Base-by-base conservation (phyloP, 352 stramenopile species). In the Pseudoperonospora humuli region DNA sequence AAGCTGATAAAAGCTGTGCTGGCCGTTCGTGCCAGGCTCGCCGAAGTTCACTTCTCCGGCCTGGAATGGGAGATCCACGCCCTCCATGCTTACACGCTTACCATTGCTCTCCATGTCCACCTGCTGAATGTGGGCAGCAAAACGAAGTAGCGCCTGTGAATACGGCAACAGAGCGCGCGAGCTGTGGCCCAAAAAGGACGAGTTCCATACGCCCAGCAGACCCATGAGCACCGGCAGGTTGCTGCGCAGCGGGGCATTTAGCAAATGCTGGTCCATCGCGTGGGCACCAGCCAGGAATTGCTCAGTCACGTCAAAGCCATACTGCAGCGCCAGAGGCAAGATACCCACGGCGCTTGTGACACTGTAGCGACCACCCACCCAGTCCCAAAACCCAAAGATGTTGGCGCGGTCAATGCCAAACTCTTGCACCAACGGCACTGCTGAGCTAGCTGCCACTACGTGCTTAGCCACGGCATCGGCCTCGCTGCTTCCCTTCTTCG, bases 41-140 rank as follows among this genome's bases (percentile, higher is more conserved):
- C 96, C 96, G 64, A 99, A 98, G 71, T 97, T 94, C 55, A 98
- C 74, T 57, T 99, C 95, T 26, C 96, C 97, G 2, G 87, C 80
- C 40, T 89, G 64, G 70, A 98, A 98, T 25, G 85, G 74, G 11
- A 99, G 70, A 27, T 86, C 75, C 3, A 86, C 80, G 23, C 97
- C 95, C 61, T 98, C 93, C 29, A 96, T 60, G 4, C 75, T 89
- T 39, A 99, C 95, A 33, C 94, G 77, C 85, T 99, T 99, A 28
- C 96, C 96, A 70, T 99, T 99, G 65, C 73, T 96, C 70, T 99
- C 96, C 96, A 99, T 99, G 69, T 98, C 96, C 24, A 99, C 90
- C 63, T 97, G 91, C 73, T 99, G 96, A 57, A 99, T 97, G 71
- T 98, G 89, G 2, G 93, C 91, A 10, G 96, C 80, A 64, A 99